Conservation (phyloP, 257 asterid species). For the Misopates orontium region DNA sequence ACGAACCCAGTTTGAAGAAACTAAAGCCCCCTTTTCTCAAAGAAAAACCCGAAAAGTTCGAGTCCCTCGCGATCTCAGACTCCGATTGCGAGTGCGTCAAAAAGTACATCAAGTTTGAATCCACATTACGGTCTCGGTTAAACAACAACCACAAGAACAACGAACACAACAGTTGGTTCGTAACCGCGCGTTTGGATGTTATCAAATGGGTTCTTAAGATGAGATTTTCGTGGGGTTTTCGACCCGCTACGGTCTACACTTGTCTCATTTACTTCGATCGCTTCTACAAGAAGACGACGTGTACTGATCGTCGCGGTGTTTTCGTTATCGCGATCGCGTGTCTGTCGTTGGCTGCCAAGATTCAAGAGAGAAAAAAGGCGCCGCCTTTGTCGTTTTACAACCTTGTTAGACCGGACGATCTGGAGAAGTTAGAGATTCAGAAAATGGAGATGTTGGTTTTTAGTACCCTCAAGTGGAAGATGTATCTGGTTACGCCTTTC, state of each 20-base stretch:
- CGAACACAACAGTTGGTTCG: too few relatives aligned
- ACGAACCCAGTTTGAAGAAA: too few relatives aligned
- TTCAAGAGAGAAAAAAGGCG: slow-evolving; percentile 54
- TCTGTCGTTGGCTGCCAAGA: slow-evolving; percentile 59
- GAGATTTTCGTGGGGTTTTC: slow-evolving; percentile 54
- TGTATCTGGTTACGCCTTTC: slow-evolving; percentile 47
- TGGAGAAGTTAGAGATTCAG: slow-evolving; percentile 38
- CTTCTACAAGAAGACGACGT: slow-evolving; percentile 43
- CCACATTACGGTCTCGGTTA: too few relatives aligned
- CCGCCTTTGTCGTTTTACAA: slow-evolving; percentile 52
- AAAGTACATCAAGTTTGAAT: too few relatives aligned
- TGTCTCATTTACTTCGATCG: slow-evolving; percentile 51
- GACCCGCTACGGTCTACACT: slow-evolving; percentile 46
- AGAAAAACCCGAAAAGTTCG: too few relatives aligned
- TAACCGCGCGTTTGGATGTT: slow-evolving; percentile 37
- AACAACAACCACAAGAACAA: too few relatives aligned
- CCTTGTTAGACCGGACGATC: slow-evolving; percentile 33
- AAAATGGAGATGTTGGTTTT: slow-evolving; percentile 53
- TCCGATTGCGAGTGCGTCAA: too few relatives aligned
- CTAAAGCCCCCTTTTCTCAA: too few relatives aligned
- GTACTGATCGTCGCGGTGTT: slow-evolving; percentile 46
- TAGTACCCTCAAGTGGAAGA: slow-evolving; percentile 50
- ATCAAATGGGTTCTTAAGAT: too few relatives aligned
- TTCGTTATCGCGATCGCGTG: slow-evolving; percentile 51
- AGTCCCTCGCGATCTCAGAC: too few relatives aligned